Evolutionary conservation across 176 grass and related monocot species (phyloP).

Genomic region (Elymus sibiricus): DNA sequence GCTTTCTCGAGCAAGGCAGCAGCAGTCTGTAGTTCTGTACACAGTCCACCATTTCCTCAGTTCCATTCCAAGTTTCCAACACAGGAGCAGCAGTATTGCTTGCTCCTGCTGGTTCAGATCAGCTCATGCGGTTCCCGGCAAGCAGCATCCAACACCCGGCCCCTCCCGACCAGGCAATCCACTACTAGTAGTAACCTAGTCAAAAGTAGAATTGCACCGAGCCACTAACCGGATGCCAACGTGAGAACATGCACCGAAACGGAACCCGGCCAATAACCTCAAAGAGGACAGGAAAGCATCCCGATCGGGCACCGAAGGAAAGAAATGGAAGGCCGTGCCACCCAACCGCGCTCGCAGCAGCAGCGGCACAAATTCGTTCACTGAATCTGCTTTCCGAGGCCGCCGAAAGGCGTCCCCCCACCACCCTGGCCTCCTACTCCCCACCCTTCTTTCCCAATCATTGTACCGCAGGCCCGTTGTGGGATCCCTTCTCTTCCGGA

Average conservation of each 20-base stretch:
- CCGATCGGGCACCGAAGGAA: neutral
- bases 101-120: neutral
- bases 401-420: neutral
- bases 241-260: neutral
- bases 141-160: no score
- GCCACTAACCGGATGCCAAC: neutral
- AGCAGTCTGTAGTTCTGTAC: no score
- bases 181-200: no score
- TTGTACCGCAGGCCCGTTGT: conserved; percentile 9
- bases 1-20: no score
- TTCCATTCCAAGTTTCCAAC: no score
- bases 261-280: neutral
- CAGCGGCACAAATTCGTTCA: neutral
- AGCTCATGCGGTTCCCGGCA: neutral
- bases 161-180: no score
- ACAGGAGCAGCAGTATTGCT: neutral
- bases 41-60: no score
- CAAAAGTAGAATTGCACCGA: neutral
- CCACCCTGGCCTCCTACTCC: neutral
- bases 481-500: neutral
- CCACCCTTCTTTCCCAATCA: conserved; percentile 16
- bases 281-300: neutral
- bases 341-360: neutral
- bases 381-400: neutral
- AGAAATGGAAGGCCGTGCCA: neutral